Conservation (phyloP, 1,139 yeast species). For the Pneumocystis murina region DNA sequence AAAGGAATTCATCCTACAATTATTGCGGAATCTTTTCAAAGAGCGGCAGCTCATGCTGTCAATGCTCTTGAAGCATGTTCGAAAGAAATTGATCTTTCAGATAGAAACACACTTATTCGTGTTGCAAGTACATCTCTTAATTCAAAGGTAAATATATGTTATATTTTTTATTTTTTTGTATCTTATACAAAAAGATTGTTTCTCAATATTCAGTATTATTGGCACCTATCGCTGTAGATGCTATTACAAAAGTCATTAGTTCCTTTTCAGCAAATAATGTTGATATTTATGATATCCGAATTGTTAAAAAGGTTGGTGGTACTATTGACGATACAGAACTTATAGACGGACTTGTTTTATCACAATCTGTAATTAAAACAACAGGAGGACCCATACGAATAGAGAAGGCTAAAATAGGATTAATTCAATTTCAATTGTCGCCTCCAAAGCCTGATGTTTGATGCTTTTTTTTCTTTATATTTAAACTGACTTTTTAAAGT, state of each 20-base stretch:
- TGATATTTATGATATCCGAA: conserved; percentile 73
- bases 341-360: conserved; percentile 82
- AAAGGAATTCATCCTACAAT: conserved; percentile 86
- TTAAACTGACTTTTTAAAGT: neutral
- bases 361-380: conserved; percentile 73
- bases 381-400: conserved; percentile 96
- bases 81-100: conserved; percentile 54
- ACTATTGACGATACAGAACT: conserved; percentile 93
- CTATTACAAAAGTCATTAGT: conserved; percentile 65
- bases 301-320: conserved; percentile 90
- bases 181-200: conserved; percentile 48
- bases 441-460: conserved; percentile 86
- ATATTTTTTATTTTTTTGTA: neutral
- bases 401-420: conserved; percentile 85
- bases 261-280: conserved; percentile 47
- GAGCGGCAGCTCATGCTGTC: conserved; percentile 80
- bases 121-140: conserved; percentile 91
- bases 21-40: conserved; percentile 86
- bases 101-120: conserved; percentile 66
- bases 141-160: conserved; percentile 27
- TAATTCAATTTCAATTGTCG: conserved; percentile 87
- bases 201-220: conserved; percentile 73
- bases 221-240: conserved; percentile 90
- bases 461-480: neutral
- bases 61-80: conserved; percentile 78